Conservation (phyloP, 2,329 filamentous ascomycete genomes). For the Aureobasidium sp. region DNA sequence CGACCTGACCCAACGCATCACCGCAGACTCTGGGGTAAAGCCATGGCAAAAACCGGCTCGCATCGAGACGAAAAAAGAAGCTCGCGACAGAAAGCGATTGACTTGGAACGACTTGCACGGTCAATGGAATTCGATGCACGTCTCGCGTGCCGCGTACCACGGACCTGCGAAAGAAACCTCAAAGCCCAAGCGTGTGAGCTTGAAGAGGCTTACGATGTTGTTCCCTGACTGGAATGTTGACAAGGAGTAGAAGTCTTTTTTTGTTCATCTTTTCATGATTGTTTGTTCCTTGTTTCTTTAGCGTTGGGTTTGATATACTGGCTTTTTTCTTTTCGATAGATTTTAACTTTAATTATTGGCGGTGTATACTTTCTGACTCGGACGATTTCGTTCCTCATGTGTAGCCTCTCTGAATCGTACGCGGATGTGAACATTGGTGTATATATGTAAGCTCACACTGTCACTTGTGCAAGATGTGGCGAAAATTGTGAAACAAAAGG, state of each 20-base stretch:
- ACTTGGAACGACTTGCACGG: constrained; percentile 5
- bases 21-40: neutral
- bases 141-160: neutral
- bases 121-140: neutral
- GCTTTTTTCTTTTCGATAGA: no score
- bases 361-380: no score
- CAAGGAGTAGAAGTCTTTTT: neutral
- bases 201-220: neutral
- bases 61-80: neutral
- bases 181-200: neutral
- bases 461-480: no score
- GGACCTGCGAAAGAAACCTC: neutral
- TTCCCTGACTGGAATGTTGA: neutral
- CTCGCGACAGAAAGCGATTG: neutral
- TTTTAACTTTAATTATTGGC: no score
- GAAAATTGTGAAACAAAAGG: no score
- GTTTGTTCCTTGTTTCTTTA: no score
- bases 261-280: no score
- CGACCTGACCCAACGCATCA: neutral
- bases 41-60: neutral
- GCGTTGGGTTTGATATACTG: no score
- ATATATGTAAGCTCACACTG: no score
- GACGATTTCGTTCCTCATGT: no score
- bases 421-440: no score
- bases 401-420: no score